Conservation (phyloP, 306 rosid genomes). For the Rosa rugosa region DNA sequence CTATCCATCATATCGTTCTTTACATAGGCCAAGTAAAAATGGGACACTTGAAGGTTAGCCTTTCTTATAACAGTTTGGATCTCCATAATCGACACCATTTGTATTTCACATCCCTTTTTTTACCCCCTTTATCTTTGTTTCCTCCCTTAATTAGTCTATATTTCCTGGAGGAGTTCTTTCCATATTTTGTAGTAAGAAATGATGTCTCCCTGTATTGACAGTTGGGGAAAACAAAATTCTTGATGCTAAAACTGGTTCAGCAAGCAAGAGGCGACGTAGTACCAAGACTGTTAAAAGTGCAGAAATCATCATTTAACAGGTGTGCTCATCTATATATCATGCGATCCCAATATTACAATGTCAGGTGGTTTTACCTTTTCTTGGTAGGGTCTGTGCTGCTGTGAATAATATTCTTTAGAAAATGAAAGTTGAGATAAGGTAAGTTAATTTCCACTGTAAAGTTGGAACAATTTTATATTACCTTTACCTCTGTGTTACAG, state of each 20-base stretch:
- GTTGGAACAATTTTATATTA: no score
- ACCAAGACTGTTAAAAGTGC: slow-evolving; percentile 57
- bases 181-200: background rate
- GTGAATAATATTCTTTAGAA: slow-evolving; percentile 88
- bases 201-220: slow-evolving; percentile 20
- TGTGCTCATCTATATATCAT: slow-evolving; percentile 34
- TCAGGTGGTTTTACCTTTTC: slow-evolving; percentile 29
- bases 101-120: no score
- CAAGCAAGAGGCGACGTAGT: slow-evolving; percentile 81
- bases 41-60: slow-evolving; percentile 69
- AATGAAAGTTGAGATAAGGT: slow-evolving; percentile 23
- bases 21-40: slow-evolving; percentile 81
- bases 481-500: no score
- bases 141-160: background rate
- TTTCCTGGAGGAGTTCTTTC: background rate
- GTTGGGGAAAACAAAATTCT: slow-evolving; percentile 72
- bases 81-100: background rate
- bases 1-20: slow-evolving; percentile 87
- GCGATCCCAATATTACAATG: slow-evolving; percentile 10
- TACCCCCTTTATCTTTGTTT: background rate
- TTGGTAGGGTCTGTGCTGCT: slow-evolving; percentile 74
- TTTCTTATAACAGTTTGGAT: slow-evolving; percentile 12
- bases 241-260: slow-evolving; percentile 75
- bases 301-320: slow-evolving; percentile 73
- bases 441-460: no score